Evolutionary conservation across 139 green algal genomes (phyloP).

Genomic region (Cymbomonas tetramitiformis): DNA sequence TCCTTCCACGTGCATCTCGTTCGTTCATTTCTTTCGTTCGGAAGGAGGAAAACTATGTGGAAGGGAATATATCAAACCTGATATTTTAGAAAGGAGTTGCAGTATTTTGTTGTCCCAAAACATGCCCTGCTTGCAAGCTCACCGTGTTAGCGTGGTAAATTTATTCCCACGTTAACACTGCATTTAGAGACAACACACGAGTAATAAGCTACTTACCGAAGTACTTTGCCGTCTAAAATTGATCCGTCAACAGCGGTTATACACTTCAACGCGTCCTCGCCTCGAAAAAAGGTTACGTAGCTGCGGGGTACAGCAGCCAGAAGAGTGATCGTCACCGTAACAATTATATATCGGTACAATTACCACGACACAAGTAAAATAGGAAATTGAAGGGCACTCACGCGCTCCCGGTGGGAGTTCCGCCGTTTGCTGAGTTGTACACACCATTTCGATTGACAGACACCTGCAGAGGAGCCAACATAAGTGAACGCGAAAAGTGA

Average conservation of each 20-base stretch:
- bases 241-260: conserved; percentile 60
- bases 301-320: too few relatives aligned
- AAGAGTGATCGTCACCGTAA: too few relatives aligned
- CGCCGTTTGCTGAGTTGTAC: background rate
- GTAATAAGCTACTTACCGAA: conserved; percentile 27
- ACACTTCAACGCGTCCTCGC: conserved; percentile 62
- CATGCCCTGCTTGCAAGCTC: conserved; percentile 60
- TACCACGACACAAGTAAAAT: too few relatives aligned
- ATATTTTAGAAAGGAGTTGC: conserved; percentile 78
- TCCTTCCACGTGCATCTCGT: too few relatives aligned
- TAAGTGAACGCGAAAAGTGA: conserved; percentile 23
- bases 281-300: conserved; percentile 66
- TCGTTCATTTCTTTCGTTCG: background rate
- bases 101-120: conserved; percentile 93
- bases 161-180: conserved; percentile 1
- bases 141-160: conserved; percentile 9
- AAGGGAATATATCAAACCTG: conserved; percentile 22
- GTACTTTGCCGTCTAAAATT: conserved; percentile 37
- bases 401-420: conserved; percentile 42
- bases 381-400: too few relatives aligned
- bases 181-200: conserved; percentile 12
- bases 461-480: conserved; percentile 1
- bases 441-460: conserved; percentile 9
- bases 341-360: too few relatives aligned
- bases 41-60: background rate